A percentile compares a stretch with the other conserved stretches of the same genome.
These are phyloP conservation scores for Biscogniauxia marginata DNA, from an alignment of 2,329 filamentous ascomycete genomes.

Conservation along the genomic window DNA sequence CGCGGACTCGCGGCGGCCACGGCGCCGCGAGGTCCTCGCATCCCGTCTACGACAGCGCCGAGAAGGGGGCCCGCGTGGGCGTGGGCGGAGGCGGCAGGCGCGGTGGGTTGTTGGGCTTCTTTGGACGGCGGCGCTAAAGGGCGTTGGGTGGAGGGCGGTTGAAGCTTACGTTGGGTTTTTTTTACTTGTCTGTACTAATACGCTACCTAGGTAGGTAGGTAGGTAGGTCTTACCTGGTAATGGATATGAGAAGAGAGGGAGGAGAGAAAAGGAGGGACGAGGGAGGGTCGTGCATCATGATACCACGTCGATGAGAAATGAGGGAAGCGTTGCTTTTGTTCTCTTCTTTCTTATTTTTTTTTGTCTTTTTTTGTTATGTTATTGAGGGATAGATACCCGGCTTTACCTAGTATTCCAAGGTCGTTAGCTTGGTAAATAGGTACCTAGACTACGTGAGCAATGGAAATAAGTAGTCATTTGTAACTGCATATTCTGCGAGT, in stretches of 20 bases:
- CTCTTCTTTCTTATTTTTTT: not conserved
- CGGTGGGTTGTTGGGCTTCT: not conserved
- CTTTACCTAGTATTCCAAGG: too few species aligned
- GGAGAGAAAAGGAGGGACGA: not conserved
- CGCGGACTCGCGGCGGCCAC: conserved; percentile 1
- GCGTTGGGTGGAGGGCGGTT: not conserved
- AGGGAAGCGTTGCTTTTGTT: not conserved
- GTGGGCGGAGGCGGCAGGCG: not conserved
- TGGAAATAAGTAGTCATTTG: too few species aligned
- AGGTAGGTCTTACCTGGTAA: too few species aligned
- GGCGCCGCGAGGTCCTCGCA: not conserved
- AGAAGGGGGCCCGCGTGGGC: not conserved
- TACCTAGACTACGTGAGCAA: too few species aligned
- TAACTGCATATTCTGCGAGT: too few species aligned
- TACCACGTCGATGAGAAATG: not conserved
- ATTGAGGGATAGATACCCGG: too few species aligned
- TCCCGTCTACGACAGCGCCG: not conserved
- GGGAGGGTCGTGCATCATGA: not conserved
- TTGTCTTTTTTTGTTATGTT: not conserved
- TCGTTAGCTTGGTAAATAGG: too few species aligned
- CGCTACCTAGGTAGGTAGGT: too few species aligned
- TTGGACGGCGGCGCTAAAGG: not conserved
- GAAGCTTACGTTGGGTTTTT: not conserved
- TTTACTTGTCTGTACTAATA: too few species aligned
- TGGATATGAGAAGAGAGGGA: not conserved